Base-by-base conservation (phyloP, 108 stramenopile genomes). In the Schizochytrium sp. region DNA sequence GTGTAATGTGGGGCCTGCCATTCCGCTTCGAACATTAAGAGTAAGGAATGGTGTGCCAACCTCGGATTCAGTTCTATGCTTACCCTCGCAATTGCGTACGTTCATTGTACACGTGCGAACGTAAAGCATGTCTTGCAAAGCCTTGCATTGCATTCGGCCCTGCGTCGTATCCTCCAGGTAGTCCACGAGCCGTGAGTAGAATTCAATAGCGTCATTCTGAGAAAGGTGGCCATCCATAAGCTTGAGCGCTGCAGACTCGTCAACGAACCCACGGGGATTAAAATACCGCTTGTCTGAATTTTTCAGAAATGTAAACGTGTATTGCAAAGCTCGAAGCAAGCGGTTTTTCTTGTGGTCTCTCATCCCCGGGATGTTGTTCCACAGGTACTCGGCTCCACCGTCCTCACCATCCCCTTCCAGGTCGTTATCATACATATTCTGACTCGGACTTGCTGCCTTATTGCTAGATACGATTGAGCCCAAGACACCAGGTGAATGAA, bases 71-170 rank as follows among this genome's bases (percentile, higher is more conserved):
- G 76, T 83, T 47, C 76, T 47, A 42, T 83, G 76, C 53, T 83
- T 83, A 2, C 76, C 76, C 12, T 83, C 76, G 53, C 76, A 83
- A 2, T 83, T 83, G 76, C 76, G 76, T 8, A 83, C 76, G 53
- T 83, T 83, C 76, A 83, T 83, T 38, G 76, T 83, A 28, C 76
- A 83, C 15, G 76, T 83, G 45, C 76, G 76, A 46, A 83, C 76
- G 28, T 83, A 83, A 53, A 83, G 76, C 76, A 83, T 83, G 47
- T 83, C 76, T 53, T 83, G 76, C 5, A 83, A 28, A 10, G 53
- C 53, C 15, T 49, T 83, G 53, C 76, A 83, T 40, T 83, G 76
- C 45, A 12, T 55, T 38, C 40, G n/a, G 76, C 76, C 53, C 15
- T 55, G 76, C 15, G 76, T 83, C 3, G 53, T 55, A 17, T 55